phyloP scores from a whole-genome alignment of 148 eudicot species.

The Polygonum aviculare region DNA sequence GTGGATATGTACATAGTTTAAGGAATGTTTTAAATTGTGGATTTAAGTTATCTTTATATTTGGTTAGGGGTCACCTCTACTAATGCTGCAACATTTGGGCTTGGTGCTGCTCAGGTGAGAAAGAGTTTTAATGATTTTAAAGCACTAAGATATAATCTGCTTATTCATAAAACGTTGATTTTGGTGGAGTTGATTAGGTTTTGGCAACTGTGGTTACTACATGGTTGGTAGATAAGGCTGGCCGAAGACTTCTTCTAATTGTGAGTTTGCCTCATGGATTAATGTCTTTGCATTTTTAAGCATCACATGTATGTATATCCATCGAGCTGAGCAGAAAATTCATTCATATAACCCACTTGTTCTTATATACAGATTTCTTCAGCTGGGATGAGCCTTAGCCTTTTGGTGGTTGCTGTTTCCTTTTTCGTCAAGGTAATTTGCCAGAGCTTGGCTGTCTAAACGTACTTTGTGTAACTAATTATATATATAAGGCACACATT shows the following conservation, averaged over 20 bases:
- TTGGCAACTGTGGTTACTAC: slow-evolving; percentile 68
- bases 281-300: not conserved
- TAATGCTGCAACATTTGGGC: slow-evolving; percentile 61
- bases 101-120: slow-evolving; percentile 75
- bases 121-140: not conserved
- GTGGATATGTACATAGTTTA: not conserved
- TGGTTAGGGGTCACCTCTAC: slow-evolving; percentile 64
- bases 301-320: not conserved
- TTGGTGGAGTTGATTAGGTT: slow-evolving; percentile 35
- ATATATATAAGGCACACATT: too few relatives aligned
- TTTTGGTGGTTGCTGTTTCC: slow-evolving; percentile 56
- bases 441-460: not conserved
- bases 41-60: slow-evolving; percentile 10
- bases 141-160: not conserved
- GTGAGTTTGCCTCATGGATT: slow-evolving; percentile 39
- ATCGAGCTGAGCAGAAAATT: not conserved
- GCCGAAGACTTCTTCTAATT: slow-evolving; percentile 75
- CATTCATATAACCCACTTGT: not conserved
- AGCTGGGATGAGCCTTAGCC: slow-evolving; percentile 61
- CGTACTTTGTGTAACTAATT: not conserved
- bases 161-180: slow-evolving; percentile 4
- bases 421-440: slow-evolving; percentile 84
- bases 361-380: slow-evolving; percentile 57
- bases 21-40: not conserved
- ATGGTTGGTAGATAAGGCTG: slow-evolving; percentile 92